Evolutionary conservation across 2,329 filamentous ascomycete species (phyloP), one percentile per base, ranked within the genome.

Genomic region (Colletotrichum siamense): DNA sequence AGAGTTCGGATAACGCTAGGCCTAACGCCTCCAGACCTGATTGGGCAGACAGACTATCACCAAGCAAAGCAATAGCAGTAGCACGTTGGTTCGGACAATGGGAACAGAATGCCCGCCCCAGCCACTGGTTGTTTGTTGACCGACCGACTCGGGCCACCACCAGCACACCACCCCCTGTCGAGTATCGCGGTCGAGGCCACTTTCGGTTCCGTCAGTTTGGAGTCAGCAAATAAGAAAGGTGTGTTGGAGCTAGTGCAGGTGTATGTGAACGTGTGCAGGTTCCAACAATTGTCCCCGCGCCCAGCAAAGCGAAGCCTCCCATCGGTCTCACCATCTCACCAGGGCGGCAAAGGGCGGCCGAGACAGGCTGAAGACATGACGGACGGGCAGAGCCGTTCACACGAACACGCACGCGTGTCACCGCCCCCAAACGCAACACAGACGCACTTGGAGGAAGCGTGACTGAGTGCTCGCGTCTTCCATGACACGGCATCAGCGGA

Each of bases 331-430:
- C n/a, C 55, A 28, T 76, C 74, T 69, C 28, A 73, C 70, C 70
- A 69, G 59, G 73, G 70, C 74, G 74, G 74, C 59, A 73, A 76
- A 73, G 49, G 36, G 62, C 18, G 15, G 24, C 30, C 57, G 32
- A 67, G 55, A 75, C 69, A 49, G 73, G 73, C 55, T 15, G 22
- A 28, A 28, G 61, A 49, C 69, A 65, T 28, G 49, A 64, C 44
- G 34, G 70, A 61, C 63, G 59, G 70, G 74, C 64, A 74, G 57
- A 68, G 59, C 71, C 70, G 59, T 74, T 61, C 70, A 65, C 74
- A 65, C 26, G 24, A 69, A 39, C 34, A 69, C 44, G 64, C 57
- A 64, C 57, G 71, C 34, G 64, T 64, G 57, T 36, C 61, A 64
- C 59, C 26, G 74, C 64, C 64, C 57, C 49, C 22, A 76, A 64